A percentile compares a stretch with the other conserved stretches of the same genome.
Evolutionary conservation across 768 basidiomycete species (phyloP).

Genomic region (Floccularia luteovirens): DNA sequence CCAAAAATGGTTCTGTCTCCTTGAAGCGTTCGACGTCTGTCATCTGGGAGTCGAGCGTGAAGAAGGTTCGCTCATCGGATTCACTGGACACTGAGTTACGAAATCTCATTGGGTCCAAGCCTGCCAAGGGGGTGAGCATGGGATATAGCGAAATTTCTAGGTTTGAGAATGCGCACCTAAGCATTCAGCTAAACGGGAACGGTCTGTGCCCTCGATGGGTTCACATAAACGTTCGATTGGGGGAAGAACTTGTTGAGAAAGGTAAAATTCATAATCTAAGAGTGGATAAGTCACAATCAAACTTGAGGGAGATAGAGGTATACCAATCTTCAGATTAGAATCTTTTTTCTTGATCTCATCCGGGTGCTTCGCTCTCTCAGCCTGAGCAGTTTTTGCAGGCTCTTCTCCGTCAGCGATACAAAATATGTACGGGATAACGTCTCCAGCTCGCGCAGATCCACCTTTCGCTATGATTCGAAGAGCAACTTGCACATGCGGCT

Average conservation of each 20-base stretch:
- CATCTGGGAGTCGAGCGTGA: slow-evolving; percentile 81
- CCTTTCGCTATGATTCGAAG: slow-evolving; percentile 83
- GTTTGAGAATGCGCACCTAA: slow-evolving; percentile 46
- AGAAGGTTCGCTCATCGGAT: slow-evolving; percentile 59
- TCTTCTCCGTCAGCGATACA: slow-evolving; percentile 74
- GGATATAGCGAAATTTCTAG: background rate
- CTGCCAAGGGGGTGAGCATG: slow-evolving; percentile 20
- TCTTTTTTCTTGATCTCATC: slow-evolving; percentile 78
- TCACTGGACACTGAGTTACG: slow-evolving; percentile 29
- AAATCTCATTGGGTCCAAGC: slow-evolving; percentile 55
- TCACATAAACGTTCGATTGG: slow-evolving; percentile 95
- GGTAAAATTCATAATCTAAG: slow-evolving; percentile 86
- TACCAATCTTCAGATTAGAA: slow-evolving; percentile 68
- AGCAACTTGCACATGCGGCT: slow-evolving; percentile 97
- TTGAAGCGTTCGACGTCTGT: slow-evolving; percentile 85
- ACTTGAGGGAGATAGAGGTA: slow-evolving; percentile 7
- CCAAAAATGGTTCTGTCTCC: slow-evolving; percentile 59
- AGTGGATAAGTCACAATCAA: slow-evolving; percentile 5
- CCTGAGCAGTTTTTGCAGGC: slow-evolving; percentile 65
- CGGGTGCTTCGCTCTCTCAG: slow-evolving; percentile 88
- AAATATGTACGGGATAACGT: slow-evolving; percentile 95
- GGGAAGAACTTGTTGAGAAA: slow-evolving; percentile 87
- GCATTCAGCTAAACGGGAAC: slow-evolving; percentile 88
- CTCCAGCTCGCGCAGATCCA: slow-evolving; percentile 72
- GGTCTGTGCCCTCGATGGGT: slow-evolving; percentile 92